A percentile compares a stretch with the other conserved stretches of the same genome.
Conservation (phyloP, 352 stramenopile genomes). For the Phytophthora pini region DNA sequence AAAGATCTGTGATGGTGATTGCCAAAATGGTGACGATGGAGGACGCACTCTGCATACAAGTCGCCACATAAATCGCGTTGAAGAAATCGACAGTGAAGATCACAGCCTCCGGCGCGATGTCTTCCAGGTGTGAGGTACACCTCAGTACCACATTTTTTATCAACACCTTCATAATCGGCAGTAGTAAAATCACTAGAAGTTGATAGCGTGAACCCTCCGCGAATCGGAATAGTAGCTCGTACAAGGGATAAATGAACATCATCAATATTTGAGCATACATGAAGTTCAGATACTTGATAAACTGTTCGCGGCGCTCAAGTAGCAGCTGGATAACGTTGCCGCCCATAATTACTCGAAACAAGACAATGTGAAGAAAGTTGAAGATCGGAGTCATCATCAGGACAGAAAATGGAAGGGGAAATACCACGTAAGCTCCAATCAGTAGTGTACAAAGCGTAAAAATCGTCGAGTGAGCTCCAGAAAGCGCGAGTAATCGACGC, state of each 20-base stretch:
- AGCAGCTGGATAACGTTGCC: background rate
- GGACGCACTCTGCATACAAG: constrained; percentile 31
- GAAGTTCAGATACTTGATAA: constrained; percentile 23
- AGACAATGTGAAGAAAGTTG: constrained; percentile 21
- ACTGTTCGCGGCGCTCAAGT: constrained; percentile 2
- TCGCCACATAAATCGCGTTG: constrained; percentile 31
- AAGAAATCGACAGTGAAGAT: constrained; percentile 41
- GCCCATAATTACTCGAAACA: constrained; percentile 24
- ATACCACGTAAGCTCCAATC: constrained; percentile 9
- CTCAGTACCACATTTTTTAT: constrained; percentile 32
- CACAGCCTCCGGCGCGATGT: constrained; percentile 26
- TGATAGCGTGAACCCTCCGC: constrained; percentile 15
- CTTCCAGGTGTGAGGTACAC: constrained; percentile 21
- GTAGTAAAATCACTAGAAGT: constrained; percentile 22
- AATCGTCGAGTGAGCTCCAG: background rate
- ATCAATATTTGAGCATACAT: constrained; percentile 18
- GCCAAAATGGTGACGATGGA: constrained; percentile 9
- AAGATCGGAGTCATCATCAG: constrained; percentile 23
- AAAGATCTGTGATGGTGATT: constrained; percentile 20
- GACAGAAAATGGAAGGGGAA: constrained; percentile 20
- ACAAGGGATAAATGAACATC: constrained; percentile 30
- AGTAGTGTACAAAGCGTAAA: constrained; percentile 4
- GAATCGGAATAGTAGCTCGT: constrained; percentile 21
- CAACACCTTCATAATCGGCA: constrained; percentile 40
- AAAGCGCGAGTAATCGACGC: constrained; percentile 6